phyloP scores from a whole-genome alignment of 768 basidiomycete species.

The Agaricus subrufescens region DNA sequence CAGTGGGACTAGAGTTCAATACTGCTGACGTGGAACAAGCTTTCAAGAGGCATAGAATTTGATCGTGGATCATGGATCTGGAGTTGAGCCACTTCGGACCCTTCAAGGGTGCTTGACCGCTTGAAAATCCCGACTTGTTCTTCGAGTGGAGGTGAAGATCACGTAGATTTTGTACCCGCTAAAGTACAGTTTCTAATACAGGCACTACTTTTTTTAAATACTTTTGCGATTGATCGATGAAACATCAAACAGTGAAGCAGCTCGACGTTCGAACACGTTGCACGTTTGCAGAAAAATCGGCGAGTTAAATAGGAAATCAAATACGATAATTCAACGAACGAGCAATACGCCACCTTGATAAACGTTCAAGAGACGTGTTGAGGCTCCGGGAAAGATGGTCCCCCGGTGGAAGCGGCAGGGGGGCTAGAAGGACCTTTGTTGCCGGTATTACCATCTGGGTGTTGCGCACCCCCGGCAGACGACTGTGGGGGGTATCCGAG shows the following conservation, averaged over 20 bases:
- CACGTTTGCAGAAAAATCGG: not conserved
- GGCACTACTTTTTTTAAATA: no score
- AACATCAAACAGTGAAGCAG: not conserved
- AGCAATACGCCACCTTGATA: conserved; percentile 7
- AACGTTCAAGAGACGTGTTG: conserved; percentile 20
- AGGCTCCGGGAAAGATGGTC: conserved; percentile 38
- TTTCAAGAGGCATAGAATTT: conserved; percentile 62
- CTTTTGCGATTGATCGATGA: no score
- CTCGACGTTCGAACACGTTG: not conserved
- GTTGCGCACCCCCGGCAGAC: conserved; percentile 3
- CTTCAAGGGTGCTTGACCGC: not conserved
- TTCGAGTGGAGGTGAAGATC: not conserved
- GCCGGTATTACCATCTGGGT: not conserved
- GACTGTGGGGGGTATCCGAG: conserved; percentile 7
- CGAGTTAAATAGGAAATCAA: no score
- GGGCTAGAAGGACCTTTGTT: not conserved
- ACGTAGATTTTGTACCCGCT: not conserved
- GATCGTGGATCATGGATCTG: conserved; percentile 6
- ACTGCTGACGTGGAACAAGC: conserved; percentile 69
- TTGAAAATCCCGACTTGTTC: not conserved
- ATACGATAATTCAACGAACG: no score
- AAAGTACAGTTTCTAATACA: no score
- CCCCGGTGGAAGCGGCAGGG: not conserved
- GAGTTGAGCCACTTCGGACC: not conserved
- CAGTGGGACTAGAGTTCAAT: conserved; percentile 68